These are phyloP conservation scores for Lepidium sativum DNA, from an alignment of 345 rosid genomes.

Conservation along the genomic window DNA sequence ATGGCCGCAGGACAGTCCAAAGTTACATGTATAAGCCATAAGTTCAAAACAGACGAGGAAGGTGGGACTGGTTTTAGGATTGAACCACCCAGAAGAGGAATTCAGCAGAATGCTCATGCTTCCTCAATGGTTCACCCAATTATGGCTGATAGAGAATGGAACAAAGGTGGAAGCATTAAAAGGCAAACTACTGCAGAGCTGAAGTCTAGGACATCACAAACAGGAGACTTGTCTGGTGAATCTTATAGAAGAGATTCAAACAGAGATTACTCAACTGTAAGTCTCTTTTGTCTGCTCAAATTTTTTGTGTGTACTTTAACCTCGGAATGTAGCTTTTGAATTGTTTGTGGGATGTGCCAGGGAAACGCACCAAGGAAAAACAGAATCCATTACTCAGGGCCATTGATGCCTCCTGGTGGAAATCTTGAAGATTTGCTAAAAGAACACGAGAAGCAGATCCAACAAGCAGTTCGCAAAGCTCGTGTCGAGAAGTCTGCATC, in stretches of 20 bases:
- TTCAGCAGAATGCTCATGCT: conserved; percentile 31
- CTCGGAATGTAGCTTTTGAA: background rate
- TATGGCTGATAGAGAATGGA: conserved; percentile 28
- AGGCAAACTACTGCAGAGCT: conserved; percentile 21
- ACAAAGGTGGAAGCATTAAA: conserved; percentile 27
- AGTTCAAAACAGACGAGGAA: conserved; percentile 35
- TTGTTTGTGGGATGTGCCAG: conserved; percentile 26
- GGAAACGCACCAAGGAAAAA: conserved; percentile 53
- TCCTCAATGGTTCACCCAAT: conserved; percentile 55
- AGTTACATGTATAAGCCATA: conserved; percentile 34
- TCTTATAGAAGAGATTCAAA: conserved; percentile 20
- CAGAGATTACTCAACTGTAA: conserved; percentile 45
- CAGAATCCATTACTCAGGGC: conserved; percentile 88
- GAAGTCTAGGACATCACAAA: conserved; percentile 9
- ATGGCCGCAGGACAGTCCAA: conserved; percentile 44
- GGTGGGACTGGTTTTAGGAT: conserved; percentile 46
- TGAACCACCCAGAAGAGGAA: conserved; percentile 40
- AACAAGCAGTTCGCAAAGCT: conserved; percentile 80
- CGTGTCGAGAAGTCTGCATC: conserved; percentile 46
- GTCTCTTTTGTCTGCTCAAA: background rate
- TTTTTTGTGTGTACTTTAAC: background rate
- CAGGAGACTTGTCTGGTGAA: conserved; percentile 27
- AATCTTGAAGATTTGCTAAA: conserved; percentile 79
- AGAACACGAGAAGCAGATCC: conserved; percentile 91
- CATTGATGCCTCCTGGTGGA: conserved; percentile 86